These are phyloP conservation scores for Tylopilus vinaceipallidus DNA, from an alignment of 768 basidiomycete species.

Conservation along the genomic window DNA sequence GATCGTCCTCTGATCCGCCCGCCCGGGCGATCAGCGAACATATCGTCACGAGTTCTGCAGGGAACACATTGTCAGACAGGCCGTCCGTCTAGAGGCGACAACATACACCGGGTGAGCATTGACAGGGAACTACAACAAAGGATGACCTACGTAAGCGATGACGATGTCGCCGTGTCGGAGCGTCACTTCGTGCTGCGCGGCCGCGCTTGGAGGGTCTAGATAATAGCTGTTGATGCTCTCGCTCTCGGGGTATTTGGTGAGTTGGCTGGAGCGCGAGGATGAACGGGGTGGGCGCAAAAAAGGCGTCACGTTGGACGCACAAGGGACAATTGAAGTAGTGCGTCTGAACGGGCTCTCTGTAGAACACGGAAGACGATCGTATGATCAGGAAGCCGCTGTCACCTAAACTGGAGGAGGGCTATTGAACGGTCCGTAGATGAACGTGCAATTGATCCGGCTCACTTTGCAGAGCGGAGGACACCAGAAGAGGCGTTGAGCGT, in stretches of 20 bases:
- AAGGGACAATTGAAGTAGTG: slow-evolving; percentile 36
- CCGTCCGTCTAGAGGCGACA: slow-evolving; percentile 46
- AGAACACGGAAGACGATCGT: slow-evolving; percentile 61
- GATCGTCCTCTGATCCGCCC: slow-evolving; percentile 53
- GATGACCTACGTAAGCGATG: slow-evolving; percentile 44
- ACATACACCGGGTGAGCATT: slow-evolving; percentile 2
- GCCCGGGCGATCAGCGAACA: slow-evolving; percentile 62
- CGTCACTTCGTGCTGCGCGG: slow-evolving; percentile 44
- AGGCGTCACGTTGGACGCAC: slow-evolving; percentile 17
- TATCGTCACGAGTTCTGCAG: slow-evolving; percentile 66
- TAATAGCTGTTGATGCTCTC: slow-evolving; percentile 9
- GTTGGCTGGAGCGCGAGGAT: slow-evolving; percentile 24
- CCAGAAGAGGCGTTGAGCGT: slow-evolving; percentile 76
- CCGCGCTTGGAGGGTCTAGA: slow-evolving; percentile 41
- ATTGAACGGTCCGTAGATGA: slow-evolving; percentile 3
- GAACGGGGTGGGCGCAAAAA: not conserved
- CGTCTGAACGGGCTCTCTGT: slow-evolving; percentile 38
- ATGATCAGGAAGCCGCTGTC: slow-evolving; percentile 77
- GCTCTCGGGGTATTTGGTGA: slow-evolving; percentile 34
- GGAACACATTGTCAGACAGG: slow-evolving; percentile 58
- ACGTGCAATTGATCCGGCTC: slow-evolving; percentile 23
- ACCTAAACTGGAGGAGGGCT: slow-evolving; percentile 51
- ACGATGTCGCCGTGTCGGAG: slow-evolving; percentile 54
- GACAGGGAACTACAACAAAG: not conserved
- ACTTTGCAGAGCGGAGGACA: slow-evolving; percentile 77